Conservation (phyloP, 2,329 filamentous ascomycete species). For the Onygena corvina region DNA sequence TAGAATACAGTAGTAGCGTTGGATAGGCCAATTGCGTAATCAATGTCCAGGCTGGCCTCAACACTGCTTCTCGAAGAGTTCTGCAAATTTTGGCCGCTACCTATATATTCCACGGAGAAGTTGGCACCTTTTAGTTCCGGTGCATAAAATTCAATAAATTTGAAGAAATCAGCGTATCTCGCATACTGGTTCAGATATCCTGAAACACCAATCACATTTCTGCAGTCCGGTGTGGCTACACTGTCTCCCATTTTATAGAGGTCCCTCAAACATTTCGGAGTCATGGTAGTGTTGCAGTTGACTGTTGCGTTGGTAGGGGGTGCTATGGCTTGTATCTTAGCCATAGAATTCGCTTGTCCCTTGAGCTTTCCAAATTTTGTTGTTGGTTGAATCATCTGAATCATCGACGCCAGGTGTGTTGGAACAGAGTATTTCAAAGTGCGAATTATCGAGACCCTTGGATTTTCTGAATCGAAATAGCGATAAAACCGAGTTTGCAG, state of each 20-base stretch:
- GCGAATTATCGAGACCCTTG: slow-evolving; percentile 45
- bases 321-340: slow-evolving; percentile 14
- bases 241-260: slow-evolving; percentile 40
- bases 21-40: slow-evolving; percentile 47
- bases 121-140: slow-evolving; percentile 41
- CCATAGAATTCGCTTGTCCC: slow-evolving; percentile 30
- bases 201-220: slow-evolving; percentile 35
- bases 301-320: slow-evolving; percentile 12
- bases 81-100: slow-evolving; percentile 43
- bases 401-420: slow-evolving; percentile 39
- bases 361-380: slow-evolving; percentile 47
- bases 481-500: slow-evolving; percentile 11
- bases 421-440: slow-evolving; percentile 52
- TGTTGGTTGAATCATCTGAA: slow-evolving; percentile 55
- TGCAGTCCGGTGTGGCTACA: slow-evolving; percentile 25
- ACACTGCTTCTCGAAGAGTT: slow-evolving; percentile 31
- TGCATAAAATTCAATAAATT: slow-evolving; percentile 45
- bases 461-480: slow-evolving; percentile 35
- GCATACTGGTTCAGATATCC: slow-evolving; percentile 43
- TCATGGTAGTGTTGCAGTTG: slow-evolving; percentile 33
- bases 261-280: slow-evolving; percentile 38
- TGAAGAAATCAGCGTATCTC: slow-evolving; percentile 43
- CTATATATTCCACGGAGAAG: slow-evolving; percentile 48
- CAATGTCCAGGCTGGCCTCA: slow-evolving; percentile 54
- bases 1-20: slow-evolving; percentile 46